Evolutionary conservation across 768 basidiomycete species (phyloP).

Genomic region (Termitomyces titanicus): DNA sequence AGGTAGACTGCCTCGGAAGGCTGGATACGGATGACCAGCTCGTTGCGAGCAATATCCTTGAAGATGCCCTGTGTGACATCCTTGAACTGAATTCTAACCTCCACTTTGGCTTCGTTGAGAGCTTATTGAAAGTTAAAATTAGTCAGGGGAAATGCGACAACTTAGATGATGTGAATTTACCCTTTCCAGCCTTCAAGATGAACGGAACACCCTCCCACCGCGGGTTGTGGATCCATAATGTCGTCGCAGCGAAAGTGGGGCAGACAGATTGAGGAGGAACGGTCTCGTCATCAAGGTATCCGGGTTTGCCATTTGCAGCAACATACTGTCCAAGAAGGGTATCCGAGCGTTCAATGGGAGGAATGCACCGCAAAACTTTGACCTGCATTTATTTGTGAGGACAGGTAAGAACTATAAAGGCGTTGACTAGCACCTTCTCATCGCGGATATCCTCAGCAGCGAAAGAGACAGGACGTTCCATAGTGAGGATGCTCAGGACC

Average conservation of each 20-base stretch:
- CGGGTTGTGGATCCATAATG: conserved; percentile 90
- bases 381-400: conserved; percentile 49
- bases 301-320: conserved; percentile 86
- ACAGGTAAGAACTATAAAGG: not conserved
- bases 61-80: conserved; percentile 97
- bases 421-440: conserved; percentile 70
- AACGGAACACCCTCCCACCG: conserved; percentile 99
- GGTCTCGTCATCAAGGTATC: conserved; percentile 96
- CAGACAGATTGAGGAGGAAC: conserved; percentile 90
- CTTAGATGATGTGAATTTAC: conserved; percentile 34
- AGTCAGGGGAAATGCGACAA: conserved; percentile 1
- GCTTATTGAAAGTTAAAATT: conserved; percentile 42
- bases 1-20: conserved; percentile 96
- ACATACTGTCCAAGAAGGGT: conserved; percentile 95
- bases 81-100: conserved; percentile 97
- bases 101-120: conserved; percentile 97
- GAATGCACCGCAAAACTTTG: conserved; percentile 91
- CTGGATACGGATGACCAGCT: conserved; percentile 96
- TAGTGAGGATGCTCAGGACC: conserved; percentile 90
- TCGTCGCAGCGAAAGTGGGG: conserved; percentile 91
- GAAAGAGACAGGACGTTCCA: conserved; percentile 99
- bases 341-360: conserved; percentile 72
- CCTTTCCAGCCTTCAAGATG: conserved; percentile 97
- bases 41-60: conserved; percentile 93
- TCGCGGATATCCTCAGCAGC: conserved; percentile 96